Conservation (phyloP, 306 rosid genomes). For the Medicago arabica region DNA sequence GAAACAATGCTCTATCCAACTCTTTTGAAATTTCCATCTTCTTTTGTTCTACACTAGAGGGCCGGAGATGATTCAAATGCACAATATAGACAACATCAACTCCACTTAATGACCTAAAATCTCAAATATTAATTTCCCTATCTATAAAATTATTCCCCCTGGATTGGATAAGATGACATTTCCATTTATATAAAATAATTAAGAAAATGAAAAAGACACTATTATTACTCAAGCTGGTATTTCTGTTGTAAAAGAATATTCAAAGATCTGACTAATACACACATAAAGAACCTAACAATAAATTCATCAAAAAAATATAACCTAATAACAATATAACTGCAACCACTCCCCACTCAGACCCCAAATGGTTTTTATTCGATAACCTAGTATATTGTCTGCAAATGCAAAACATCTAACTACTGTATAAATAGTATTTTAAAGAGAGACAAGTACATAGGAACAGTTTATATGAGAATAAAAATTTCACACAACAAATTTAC, state of each 20-base stretch:
- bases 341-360: constrained; percentile 22
- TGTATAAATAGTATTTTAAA: constrained; percentile 3
- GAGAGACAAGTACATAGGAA: not conserved
- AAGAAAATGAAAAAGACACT: constrained; percentile 49
- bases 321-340: no score
- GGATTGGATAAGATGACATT: constrained; percentile 33
- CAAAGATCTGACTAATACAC: constrained; percentile 57
- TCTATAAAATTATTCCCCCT: constrained; percentile 16
- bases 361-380: constrained; percentile 18
- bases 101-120: constrained; percentile 6
- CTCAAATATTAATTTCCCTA: constrained; percentile 29
- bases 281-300: constrained; percentile 36
- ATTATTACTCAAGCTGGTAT: constrained; percentile 29
- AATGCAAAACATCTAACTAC: constrained; percentile 33
- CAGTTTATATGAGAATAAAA: constrained; percentile 10
- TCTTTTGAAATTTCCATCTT: not conserved
- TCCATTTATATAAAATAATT: constrained; percentile 20
- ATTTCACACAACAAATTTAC: constrained; percentile 7
- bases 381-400: constrained; percentile 44
- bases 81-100: not conserved
- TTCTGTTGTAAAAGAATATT: constrained; percentile 49
- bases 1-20: not conserved
- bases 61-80: not conserved
- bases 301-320: not conserved
- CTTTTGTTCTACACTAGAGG: not conserved